phyloP scores from a whole-genome alignment of 257 asterid genomes.

The Jacaranda copaia region DNA sequence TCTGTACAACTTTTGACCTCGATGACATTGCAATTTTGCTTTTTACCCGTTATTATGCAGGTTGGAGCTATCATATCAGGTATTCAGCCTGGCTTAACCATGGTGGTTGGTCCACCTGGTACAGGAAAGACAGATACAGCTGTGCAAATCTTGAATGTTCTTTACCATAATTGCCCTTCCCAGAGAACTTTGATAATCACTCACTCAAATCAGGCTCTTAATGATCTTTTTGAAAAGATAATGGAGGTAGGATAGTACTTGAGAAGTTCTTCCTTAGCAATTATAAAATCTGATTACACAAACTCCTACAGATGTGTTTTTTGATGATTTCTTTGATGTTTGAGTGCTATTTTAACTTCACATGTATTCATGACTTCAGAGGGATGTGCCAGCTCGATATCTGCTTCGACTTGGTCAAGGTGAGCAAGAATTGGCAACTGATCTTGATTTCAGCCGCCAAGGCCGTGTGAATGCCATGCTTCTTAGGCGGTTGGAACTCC shows the following conservation, averaged over 20 bases:
- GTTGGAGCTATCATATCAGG: slow-evolving; percentile 91
- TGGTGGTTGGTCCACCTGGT: slow-evolving; percentile 99
- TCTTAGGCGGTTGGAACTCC: slow-evolving; percentile 92
- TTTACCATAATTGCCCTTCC: slow-evolving; percentile 98
- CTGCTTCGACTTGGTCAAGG: slow-evolving; percentile 99
- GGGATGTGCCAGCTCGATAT: slow-evolving; percentile 99
- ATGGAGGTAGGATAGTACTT: slow-evolving; percentile 73
- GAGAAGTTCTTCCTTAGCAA: not conserved
- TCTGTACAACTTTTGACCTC: not conserved
- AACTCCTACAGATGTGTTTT: not conserved
- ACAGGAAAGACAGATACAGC: slow-evolving; percentile 99
- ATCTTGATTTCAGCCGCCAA: slow-evolving; percentile 98
- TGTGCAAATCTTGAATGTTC: slow-evolving; percentile 92
- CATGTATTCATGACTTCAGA: slow-evolving; percentile 52
- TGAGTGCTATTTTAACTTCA: slow-evolving; percentile 20
- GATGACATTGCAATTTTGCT: slow-evolving; percentile 17
- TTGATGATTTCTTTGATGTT: slow-evolving; percentile 21
- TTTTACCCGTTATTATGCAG: slow-evolving; percentile 51
- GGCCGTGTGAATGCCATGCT: slow-evolving; percentile 99
- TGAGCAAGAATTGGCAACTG: slow-evolving; percentile 98
- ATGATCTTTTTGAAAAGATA: slow-evolving; percentile 98
- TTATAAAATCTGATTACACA: slow-evolving; percentile 14
- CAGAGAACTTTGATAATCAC: slow-evolving; percentile 98
- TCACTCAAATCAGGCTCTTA: slow-evolving; percentile 97
- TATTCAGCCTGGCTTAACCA: slow-evolving; percentile 94